Conservation (phyloP, 1,284 basidiomycete species). For the Irpex sp. region DNA sequence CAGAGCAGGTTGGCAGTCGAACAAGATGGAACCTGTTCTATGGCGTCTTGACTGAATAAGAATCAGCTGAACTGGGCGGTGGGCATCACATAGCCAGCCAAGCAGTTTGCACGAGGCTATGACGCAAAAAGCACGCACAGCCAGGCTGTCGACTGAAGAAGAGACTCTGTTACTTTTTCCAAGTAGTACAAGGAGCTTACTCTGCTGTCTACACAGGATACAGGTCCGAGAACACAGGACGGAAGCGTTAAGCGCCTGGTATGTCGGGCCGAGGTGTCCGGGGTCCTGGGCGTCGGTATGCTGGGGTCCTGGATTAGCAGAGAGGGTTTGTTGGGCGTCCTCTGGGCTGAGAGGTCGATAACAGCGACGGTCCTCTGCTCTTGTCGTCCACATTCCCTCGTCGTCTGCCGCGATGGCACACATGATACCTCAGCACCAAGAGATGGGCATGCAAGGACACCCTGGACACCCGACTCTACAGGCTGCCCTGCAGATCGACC, state of each 20-base stretch:
- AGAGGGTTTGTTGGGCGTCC: conserved; percentile 12
- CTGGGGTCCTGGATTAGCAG: conserved; percentile 13
- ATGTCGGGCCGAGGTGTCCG: conserved; percentile 3
- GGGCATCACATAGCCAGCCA: too few relatives aligned
- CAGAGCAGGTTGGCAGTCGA: too few relatives aligned
- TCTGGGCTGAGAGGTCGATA: conserved; percentile 12
- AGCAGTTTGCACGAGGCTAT: too few relatives aligned
- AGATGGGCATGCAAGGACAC: conserved; percentile 33
- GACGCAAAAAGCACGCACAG: too few relatives aligned
- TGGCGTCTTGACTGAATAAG: background rate
- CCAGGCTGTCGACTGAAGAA: too few relatives aligned
- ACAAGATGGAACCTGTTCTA: background rate
- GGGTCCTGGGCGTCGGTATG: background rate
- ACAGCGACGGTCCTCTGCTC: conserved; percentile 10
- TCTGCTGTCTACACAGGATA: background rate
- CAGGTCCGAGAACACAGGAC: background rate
- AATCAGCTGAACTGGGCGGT: background rate
- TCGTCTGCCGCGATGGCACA: conserved; percentile 38
- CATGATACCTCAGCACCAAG: conserved; percentile 41
- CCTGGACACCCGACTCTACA: conserved; percentile 46
- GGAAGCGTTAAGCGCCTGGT: background rate
- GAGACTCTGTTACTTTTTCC: too few relatives aligned
- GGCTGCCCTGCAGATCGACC: conserved; percentile 63
- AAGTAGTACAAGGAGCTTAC: too few relatives aligned
- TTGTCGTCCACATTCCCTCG: conserved; percentile 14